A percentile compares a stretch with the other conserved stretches of the same genome.
These are phyloP conservation scores for Fusarium sp. DNA, from an alignment of 2,329 filamentous ascomycete species.

Conservation along the genomic window DNA sequence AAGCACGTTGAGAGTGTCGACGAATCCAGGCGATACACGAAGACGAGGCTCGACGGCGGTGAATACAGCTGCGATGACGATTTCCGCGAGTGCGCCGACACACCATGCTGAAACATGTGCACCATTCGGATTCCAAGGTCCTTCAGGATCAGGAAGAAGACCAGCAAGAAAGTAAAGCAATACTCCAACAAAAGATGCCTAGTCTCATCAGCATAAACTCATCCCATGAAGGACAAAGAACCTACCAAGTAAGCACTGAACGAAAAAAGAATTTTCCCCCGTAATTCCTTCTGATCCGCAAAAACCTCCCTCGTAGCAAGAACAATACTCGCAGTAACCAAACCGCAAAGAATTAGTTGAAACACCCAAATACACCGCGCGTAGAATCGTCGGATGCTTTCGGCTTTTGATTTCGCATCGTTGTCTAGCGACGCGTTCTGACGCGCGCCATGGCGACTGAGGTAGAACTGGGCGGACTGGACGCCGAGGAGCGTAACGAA, in stretches of 20 bases:
- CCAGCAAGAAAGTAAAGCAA: conserved; percentile 56
- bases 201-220: neutral
- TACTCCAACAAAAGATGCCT: conserved; percentile 55
- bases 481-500: conserved; percentile 52
- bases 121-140: conserved; percentile 55
- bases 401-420: conserved; percentile 47
- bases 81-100: conserved; percentile 50
- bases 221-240: neutral
- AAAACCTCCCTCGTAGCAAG: conserved; percentile 50
- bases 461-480: conserved; percentile 54
- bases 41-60: conserved; percentile 46
- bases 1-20: conserved; percentile 49
- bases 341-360: conserved; percentile 49
- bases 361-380: conserved; percentile 51
- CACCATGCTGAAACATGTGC: conserved; percentile 55
- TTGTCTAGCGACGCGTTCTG: conserved; percentile 39
- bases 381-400: conserved; percentile 47
- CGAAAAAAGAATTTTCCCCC: conserved; percentile 49
- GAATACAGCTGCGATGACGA: conserved; percentile 52
- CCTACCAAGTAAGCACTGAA: conserved; percentile 56
- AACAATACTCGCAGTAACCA: conserved; percentile 52
- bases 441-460: conserved; percentile 46
- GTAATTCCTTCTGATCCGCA: conserved; percentile 38
- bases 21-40: conserved; percentile 43
- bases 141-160: conserved; percentile 57